Base-by-base conservation (phyloP, 306 rosid species). In the Echinosophora koreensis region DNA sequence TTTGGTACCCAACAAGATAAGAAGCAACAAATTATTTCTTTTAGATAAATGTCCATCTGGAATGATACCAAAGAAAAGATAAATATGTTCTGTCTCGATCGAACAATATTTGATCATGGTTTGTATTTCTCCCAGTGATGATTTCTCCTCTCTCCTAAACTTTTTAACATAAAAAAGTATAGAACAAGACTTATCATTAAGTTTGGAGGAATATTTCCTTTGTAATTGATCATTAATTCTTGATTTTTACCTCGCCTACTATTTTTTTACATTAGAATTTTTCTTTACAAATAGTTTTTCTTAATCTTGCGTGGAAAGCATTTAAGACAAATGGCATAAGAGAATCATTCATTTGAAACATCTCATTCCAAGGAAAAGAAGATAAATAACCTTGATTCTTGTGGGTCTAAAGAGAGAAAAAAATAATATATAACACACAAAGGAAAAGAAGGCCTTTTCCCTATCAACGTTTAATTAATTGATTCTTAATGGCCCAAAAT, bases 401-500 rank as follows among this genome's bases (percentile, higher is more conserved):
- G 61, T 64, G 34, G 59, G 73, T 2, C 47, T 69, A 59, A 22
- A 22, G 72, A 60, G 77, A 41, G 39, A 34, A 32, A n/a, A 0
- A 22, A 22, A 5, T 3, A 6, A 28, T 18, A 50, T 12, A 69
- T 51, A 74, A 62, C 69, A 52, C 69, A 52, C 70, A 61, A 84
- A 66, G 74, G 16, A 84, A 84, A 66, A 32, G 50, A 67, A 6
- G 8, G 80, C 55, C 65, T 11, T 77, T 77, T 73, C 60, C 73
- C 37, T 77, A 49, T 47, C 79, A 50, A 80, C 68, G 75, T 16
- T 28, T 22, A 69, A 85, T 78, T 74, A 63, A 49, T 71, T 37
- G 79, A 78, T 81, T 85, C 79, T 47, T n/a, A 55, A 73, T 56
- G 76, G 32, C 65, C 68, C 81, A 71, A 61, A 15, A 30, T 30